Percentiles rank a stretch among this genome's conserved stretches.
Evolutionary conservation across 805 yeast genomes (phyloP).

Genomic region (Grigorovia transvaalensis): DNA sequence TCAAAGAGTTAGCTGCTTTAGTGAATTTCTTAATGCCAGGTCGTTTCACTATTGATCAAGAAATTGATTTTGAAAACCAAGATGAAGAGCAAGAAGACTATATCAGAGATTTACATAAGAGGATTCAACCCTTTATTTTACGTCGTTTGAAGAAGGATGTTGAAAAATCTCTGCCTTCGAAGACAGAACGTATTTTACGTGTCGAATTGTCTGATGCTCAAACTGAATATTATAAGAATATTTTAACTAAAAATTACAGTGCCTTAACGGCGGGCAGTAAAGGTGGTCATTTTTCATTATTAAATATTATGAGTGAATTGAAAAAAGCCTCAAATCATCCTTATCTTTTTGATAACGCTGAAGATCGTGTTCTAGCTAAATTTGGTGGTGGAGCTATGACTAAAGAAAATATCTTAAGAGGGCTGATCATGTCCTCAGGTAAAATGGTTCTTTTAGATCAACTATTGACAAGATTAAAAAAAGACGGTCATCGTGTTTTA

Average conservation of each 20-base stretch:
- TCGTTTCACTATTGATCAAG: slow-evolving; percentile 77
- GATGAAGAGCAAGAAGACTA: slow-evolving; percentile 80
- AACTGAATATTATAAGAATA: slow-evolving; percentile 89
- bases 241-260: slow-evolving; percentile 80
- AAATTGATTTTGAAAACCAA: slow-evolving; percentile 87
- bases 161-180: slow-evolving; percentile 91
- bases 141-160: slow-evolving; percentile 95
- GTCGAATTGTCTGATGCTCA: slow-evolving; percentile 93
- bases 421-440: slow-evolving; percentile 95
- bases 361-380: slow-evolving; percentile 62
- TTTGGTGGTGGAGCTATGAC: slow-evolving; percentile 47
- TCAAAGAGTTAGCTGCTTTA: slow-evolving; percentile 89
- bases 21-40: slow-evolving; percentile 97
- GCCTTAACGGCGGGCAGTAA: slow-evolving; percentile 81
- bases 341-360: slow-evolving; percentile 87
- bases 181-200: slow-evolving; percentile 87
- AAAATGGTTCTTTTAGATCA: slow-evolving; percentile 95
- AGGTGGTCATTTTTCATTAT: slow-evolving; percentile 68
- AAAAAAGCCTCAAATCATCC: slow-evolving; percentile 98
- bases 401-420: slow-evolving; percentile 75
- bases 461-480: slow-evolving; percentile 66
- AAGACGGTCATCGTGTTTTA: slow-evolving; percentile 93
- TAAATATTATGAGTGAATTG: slow-evolving; percentile 90
- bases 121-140: slow-evolving; percentile 83
- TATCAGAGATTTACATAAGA: slow-evolving; percentile 72